Evolutionary conservation across 257 asterid species (phyloP).

Genomic region (Solanum okadae): DNA sequence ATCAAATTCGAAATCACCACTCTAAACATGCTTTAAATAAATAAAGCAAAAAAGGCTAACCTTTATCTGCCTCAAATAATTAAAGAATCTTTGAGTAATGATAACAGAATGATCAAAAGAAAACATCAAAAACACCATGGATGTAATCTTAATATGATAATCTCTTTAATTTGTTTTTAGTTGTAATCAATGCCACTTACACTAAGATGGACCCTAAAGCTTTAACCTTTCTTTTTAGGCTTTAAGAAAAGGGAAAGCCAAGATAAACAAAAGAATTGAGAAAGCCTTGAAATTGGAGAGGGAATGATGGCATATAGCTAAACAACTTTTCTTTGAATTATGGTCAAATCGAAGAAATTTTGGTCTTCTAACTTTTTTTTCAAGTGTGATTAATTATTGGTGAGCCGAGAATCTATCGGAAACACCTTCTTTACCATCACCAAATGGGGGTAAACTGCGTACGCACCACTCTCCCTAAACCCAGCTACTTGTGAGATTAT

Average conservation of each 20-base stretch:
- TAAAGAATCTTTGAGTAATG: conserved; percentile 22
- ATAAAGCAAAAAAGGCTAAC: neutral
- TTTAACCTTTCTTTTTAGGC: conserved; percentile 8
- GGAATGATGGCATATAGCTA: conserved; percentile 2
- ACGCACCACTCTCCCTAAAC: too few species aligned
- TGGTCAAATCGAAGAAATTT: neutral
- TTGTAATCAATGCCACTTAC: conserved; percentile 15
- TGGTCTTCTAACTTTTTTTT: neutral
- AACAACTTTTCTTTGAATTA: neutral
- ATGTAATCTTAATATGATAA: conserved; percentile 5
- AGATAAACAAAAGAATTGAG: neutral
- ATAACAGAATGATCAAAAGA: conserved; percentile 12
- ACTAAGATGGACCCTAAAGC: conserved; percentile 8
- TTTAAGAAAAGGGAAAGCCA: neutral
- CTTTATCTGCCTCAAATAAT: neutral
- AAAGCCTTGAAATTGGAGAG: conserved; percentile 22
- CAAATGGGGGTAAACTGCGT: neutral
- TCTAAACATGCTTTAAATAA: neutral
- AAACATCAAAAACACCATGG: conserved; percentile 7
- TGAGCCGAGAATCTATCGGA: neutral
- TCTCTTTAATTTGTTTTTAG: neutral
- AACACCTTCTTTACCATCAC: neutral
- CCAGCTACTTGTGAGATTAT: neutral
- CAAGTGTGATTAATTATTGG: neutral
- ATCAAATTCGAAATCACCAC: neutral